Evolutionary conservation across 257 asterid species (phyloP), one percentile per base, ranked within the genome.

Genomic region (Ocimum tenuiflorum): DNA sequence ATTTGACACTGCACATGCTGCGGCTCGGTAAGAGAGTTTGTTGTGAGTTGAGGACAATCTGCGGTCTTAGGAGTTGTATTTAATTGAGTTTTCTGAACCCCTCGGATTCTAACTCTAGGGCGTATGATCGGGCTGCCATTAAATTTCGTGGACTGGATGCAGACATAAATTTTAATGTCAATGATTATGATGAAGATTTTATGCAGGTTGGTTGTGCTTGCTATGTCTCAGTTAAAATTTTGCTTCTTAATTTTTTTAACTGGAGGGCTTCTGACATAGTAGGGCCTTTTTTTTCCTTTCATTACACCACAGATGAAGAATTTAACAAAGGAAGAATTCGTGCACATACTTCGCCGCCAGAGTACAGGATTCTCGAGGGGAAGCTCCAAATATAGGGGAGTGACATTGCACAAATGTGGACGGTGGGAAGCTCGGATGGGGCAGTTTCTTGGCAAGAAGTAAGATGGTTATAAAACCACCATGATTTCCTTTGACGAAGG

Each of bases 371-470:
- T 89, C 75, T 84, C 98, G 8, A 79, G 98, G 81, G 98, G 98
- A 31, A 89, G 91, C 77, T 92, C 97, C 0, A 89, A 87, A 73
- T 92, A 85, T 76, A 85, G 98, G 76, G 98, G 97, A 48, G 98
- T 92, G 45, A 89, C 98, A 23, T 73, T 87, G 77, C 97, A 92
- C 81, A 92, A 87, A 86, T 92, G 98, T 75, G 98, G 98, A 36
- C 87, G 96, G 36, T 92, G 98, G 98, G 98, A 92, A 78, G 98
- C 98, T 77, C 83, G 97, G 65, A 87, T 92, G 97, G 98, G 98
- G 47, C 98, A 92, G 76, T 87, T 86, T 72, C 98, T 92, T 69
- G 98, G 98, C 78, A 92, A 89, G 88, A 92, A 92, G 98, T 91
- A 72, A 75, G 94, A 70, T 48, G 48, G 20, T 48, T 48, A 35